phyloP scores from a whole-genome alignment of 1,139 yeast genomes.

The Hansenula anomala region DNA sequence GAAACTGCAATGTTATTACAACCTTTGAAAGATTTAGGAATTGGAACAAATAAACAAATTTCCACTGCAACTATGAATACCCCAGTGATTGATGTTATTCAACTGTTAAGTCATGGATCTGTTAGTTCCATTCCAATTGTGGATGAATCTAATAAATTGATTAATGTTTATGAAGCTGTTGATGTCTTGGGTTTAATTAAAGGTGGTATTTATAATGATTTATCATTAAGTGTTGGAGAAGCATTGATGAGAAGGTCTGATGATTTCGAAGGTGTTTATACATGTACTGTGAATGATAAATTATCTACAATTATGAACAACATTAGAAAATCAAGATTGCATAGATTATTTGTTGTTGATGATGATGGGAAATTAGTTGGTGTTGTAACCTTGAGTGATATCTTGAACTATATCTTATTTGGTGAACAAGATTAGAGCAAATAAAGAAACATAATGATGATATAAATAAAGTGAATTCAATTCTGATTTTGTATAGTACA shows the following conservation, averaged over 20 bases:
- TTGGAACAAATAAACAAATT: constrained; percentile 56
- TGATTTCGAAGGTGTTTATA: constrained; percentile 97
- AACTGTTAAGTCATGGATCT: constrained; percentile 68
- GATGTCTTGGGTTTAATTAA: constrained; percentile 90
- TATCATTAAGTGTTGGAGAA: constrained; percentile 91
- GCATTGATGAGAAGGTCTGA: constrained; percentile 93
- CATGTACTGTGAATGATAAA: constrained; percentile 86
- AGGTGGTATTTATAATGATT: constrained; percentile 91
- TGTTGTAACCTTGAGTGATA: constrained; percentile 88
- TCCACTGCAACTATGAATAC: constrained; percentile 86
- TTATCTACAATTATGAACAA: constrained; percentile 92
- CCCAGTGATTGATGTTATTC: constrained; percentile 93
- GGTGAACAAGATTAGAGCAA: constrained; percentile 47
- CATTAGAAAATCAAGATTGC: constrained; percentile 84
- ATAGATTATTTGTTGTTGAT: constrained; percentile 90
- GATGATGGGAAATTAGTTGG: constrained; percentile 72
- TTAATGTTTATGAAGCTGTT: constrained; percentile 94
- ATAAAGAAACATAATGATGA: no score
- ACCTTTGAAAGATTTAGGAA: constrained; percentile 66
- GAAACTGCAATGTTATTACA: constrained; percentile 82
- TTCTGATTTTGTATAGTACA: no score
- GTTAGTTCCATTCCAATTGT: constrained; percentile 93
- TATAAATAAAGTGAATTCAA: background rate
- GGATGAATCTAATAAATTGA: constrained; percentile 61
- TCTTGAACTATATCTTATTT: constrained; percentile 73